Conservation (phyloP, 164 flowering plant genomes). For the Berberis thunbergii region DNA sequence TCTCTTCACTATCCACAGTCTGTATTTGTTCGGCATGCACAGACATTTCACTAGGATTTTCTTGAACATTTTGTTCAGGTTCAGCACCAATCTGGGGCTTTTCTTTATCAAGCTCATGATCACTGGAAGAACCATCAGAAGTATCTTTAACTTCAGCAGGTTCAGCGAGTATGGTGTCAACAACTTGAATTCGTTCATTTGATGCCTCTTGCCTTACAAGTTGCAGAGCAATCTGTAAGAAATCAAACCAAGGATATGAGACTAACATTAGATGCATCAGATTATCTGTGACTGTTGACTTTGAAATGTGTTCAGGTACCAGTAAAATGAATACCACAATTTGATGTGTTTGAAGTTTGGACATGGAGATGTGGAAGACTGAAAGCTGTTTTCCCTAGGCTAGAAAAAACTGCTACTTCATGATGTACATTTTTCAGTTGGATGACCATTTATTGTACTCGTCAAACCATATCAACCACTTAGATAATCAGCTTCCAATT, state of each 20-base stretch:
- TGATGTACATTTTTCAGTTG: too few relatives aligned
- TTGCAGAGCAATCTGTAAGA: slow-evolving; percentile 71
- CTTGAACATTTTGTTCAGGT: slow-evolving; percentile 10
- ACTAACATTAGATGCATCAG: too few relatives aligned
- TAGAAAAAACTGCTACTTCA: too few relatives aligned
- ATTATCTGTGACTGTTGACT: too few relatives aligned
- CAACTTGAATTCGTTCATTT: slow-evolving; percentile 25
- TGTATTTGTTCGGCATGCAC: slow-evolving; percentile 10
- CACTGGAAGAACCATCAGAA: slow-evolving; percentile 15
- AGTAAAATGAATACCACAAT: too few relatives aligned
- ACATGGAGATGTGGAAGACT: too few relatives aligned
- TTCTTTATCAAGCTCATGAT: slow-evolving; percentile 9
- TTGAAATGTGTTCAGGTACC: too few relatives aligned
- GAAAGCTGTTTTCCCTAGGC: too few relatives aligned
- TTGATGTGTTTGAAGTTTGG: too few relatives aligned
- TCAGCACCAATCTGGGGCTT: slow-evolving; percentile 15
- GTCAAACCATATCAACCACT: too few relatives aligned
- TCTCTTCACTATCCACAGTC: not conserved
- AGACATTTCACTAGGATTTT: slow-evolving; percentile 11
- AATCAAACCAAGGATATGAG: slow-evolving; percentile 1
- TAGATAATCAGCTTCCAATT: slow-evolving; percentile 9
- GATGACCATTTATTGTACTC: too few relatives aligned
- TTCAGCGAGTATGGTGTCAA: slow-evolving; percentile 15
- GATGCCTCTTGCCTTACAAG: slow-evolving; percentile 61
- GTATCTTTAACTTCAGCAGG: slow-evolving; percentile 15